Percentiles rank a stretch among this genome's conserved stretches.
phyloP scores from a whole-genome alignment of 352 stramenopile genomes.

The Globisporangium megalacanthum region DNA sequence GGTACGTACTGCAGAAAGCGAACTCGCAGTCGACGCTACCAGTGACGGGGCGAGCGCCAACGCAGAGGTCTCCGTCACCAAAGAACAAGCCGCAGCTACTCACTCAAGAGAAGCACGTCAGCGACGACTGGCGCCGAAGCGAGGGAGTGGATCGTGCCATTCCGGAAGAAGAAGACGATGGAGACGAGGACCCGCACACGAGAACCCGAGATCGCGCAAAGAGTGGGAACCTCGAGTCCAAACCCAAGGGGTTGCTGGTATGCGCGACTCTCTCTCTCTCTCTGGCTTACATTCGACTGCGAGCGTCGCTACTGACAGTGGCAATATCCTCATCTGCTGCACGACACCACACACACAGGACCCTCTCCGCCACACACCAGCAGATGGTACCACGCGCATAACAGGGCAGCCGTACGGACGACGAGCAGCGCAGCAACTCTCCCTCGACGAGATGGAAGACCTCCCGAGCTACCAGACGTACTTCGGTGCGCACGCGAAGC shows the following conservation, averaged over 20 bases:
- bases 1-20: not conserved
- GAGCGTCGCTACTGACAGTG: no score
- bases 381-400: not conserved
- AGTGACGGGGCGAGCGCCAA: not conserved
- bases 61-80: not conserved
- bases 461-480: constrained; percentile 46
- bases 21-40: constrained; percentile 6
- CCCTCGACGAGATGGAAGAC: constrained; percentile 32
- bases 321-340: no score
- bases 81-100: not conserved
- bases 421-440: constrained; percentile 24
- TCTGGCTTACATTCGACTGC: not conserved
- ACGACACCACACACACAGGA: not conserved
- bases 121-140: not conserved
- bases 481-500: constrained; percentile 51
- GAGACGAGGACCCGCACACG: not conserved
- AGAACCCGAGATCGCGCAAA: constrained; percentile 3
- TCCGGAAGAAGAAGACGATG: not conserved
- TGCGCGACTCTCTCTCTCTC: not conserved
- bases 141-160: not conserved
- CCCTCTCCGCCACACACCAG: not conserved
- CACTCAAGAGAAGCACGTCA: not conserved
- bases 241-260: constrained; percentile 2
- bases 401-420: constrained; percentile 6
- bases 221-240: constrained; percentile 5